A percentile compares a stretch with the other conserved stretches of the same genome.
Evolutionary conservation across 805 yeast species (phyloP).

Genomic region (Zygosaccharomyces lentus): DNA sequence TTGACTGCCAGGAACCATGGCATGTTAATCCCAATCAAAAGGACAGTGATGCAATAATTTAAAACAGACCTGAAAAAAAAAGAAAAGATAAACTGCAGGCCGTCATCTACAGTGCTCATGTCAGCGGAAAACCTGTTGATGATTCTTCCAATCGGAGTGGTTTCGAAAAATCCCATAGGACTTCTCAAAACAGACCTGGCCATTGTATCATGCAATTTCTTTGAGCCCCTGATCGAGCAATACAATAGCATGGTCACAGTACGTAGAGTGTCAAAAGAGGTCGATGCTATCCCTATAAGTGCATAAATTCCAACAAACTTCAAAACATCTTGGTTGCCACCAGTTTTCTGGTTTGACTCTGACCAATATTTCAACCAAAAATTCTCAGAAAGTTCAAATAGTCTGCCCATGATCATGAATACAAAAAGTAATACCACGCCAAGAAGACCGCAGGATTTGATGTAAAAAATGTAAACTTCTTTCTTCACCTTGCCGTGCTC

Average conservation of each 20-base stretch:
- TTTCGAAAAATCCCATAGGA: conserved; percentile 65
- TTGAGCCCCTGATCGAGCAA: conserved; percentile 55
- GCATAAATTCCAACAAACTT: conserved; percentile 53
- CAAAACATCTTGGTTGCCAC: conserved; percentile 41
- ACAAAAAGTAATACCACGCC: conserved; percentile 45
- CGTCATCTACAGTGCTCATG: conserved; percentile 51
- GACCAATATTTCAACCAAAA: conserved; percentile 72
- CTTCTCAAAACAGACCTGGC: conserved; percentile 49
- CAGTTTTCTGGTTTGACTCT: conserved; percentile 43
- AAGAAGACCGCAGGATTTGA: conserved; percentile 52
- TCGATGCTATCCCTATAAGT: conserved; percentile 49
- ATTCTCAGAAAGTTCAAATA: conserved; percentile 43
- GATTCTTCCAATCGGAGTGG: conserved; percentile 65
- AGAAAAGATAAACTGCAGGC: conserved; percentile 50
- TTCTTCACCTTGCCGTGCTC: conserved; percentile 57
- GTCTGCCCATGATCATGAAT: conserved; percentile 35
- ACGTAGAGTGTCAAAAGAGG: conserved; percentile 44
- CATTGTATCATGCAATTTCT: conserved; percentile 53
- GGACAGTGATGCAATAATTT: conserved; percentile 46
- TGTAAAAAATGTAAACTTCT: conserved; percentile 50
- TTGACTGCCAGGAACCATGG: conserved; percentile 52
- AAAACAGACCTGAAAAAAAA: conserved; percentile 44
- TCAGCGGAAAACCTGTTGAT: conserved; percentile 64
- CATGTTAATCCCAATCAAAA: conserved; percentile 49
- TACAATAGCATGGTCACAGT: conserved; percentile 47